phyloP scores from a whole-genome alignment of 2,329 filamentous ascomycete species.

The Chaetomiaceae sp. region DNA sequence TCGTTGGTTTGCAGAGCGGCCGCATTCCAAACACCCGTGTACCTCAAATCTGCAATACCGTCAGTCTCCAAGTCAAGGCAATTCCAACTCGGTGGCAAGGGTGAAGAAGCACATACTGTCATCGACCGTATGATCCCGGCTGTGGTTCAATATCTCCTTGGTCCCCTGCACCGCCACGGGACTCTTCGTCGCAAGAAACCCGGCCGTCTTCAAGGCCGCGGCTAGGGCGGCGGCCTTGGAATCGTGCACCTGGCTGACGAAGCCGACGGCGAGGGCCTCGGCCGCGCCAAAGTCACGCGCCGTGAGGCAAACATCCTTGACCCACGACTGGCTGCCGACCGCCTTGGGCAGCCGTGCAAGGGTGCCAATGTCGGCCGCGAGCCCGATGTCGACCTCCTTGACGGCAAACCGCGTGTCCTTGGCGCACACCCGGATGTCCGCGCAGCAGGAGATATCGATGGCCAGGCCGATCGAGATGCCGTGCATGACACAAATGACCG shows the following conservation, averaged over 20 bases:
- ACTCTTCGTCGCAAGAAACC: slow-evolving; percentile 70
- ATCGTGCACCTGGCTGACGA: slow-evolving; percentile 62
- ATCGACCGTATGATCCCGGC: slow-evolving; percentile 69
- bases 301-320: slow-evolving; percentile 72
- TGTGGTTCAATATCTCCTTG: slow-evolving; percentile 81
- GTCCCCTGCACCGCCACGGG: slow-evolving; percentile 84
- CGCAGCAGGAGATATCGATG: slow-evolving; percentile 67
- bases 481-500: slow-evolving; percentile 78
- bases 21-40: slow-evolving; percentile 84
- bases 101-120: slow-evolving; percentile 62
- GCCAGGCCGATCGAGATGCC: slow-evolving; percentile 73
- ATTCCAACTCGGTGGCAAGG: neutral
- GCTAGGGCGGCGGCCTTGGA: slow-evolving; percentile 60
- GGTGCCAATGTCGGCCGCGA: slow-evolving; percentile 76
- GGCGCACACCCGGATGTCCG: slow-evolving; percentile 65
- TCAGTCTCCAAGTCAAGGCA: slow-evolving; percentile 5
- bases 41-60: slow-evolving; percentile 57
- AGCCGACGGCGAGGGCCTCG: slow-evolving; percentile 66
- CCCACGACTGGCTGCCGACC: slow-evolving; percentile 67
- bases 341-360: slow-evolving; percentile 68
- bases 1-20: slow-evolving; percentile 78
- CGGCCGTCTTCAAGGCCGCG: slow-evolving; percentile 60
- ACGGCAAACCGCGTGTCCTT: slow-evolving; percentile 60
- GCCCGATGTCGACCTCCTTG: slow-evolving; percentile 78
- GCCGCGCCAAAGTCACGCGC: slow-evolving; percentile 65